Base-by-base conservation (phyloP, 257 asterid genomes). In the Leptodermis oblonga region DNA sequence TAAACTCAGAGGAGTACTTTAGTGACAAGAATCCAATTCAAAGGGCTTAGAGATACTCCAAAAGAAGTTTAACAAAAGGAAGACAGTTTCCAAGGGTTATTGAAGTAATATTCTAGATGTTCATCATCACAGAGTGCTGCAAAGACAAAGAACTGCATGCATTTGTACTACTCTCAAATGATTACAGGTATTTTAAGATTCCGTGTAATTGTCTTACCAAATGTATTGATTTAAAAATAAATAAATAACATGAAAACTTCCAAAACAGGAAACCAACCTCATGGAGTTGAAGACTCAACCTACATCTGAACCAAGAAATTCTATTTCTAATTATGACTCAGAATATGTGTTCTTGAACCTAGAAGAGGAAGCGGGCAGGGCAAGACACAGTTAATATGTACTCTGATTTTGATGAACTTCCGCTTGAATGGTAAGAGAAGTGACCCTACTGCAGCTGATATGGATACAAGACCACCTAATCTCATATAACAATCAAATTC, bases 1-100 rank as follows among this genome's bases (percentile, higher is more conserved):
- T 42, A 64, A 54, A 53, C 42, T 39, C 62, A 68, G 17, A 67
- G 53, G n/a, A 58, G 51, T 12, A 34, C 30, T 66, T 46, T 15
- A 45, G 22, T 43, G 61, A 58, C 59, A 5, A 43, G n/a, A 23
- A 43, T 28, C 22, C 34, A 28, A 28, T 22, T 43, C 69, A 26
- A 69, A 7, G 73, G 61, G 36, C 45, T 34, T 33, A 49, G 14
- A 67, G 12, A 7, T 34, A 39, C 42, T 46, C 31, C 30, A 54
- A 11, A 43, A 11, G 68, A 23, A 25, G 25, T 13, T 39, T n/a
- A n/a, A 67, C 13, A 5, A 9, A 13, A 63, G 28, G 34, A 43
- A 26, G 23, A 26, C 54, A 65, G 26, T 43, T 43, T 22, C 36
- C 25, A 65, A 31, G 39, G 20, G 69, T 15, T 42, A 48, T 14